Conservation (phyloP, 2,329 filamentous ascomycete genomes). For the Colletotrichum sp. region DNA sequence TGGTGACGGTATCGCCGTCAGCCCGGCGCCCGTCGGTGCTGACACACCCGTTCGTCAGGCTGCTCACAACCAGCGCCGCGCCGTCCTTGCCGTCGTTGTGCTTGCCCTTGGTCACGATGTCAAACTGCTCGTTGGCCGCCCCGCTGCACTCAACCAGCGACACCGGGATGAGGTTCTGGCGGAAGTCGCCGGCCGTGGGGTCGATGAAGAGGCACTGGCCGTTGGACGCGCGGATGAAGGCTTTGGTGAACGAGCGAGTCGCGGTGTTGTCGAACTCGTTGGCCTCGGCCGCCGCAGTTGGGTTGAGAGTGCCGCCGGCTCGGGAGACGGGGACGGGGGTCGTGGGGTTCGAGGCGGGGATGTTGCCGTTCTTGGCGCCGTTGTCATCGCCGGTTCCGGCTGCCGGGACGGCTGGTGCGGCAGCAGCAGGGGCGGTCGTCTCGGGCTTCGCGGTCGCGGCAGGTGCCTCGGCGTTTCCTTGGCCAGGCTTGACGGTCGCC, state of each 20-base stretch:
- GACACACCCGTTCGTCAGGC: conserved; percentile 56
- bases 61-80: conserved; percentile 52
- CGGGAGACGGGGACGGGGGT: conserved; percentile 52
- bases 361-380: background rate
- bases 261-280: conserved; percentile 52
- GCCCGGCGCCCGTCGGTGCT: conserved; percentile 52
- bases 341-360: conserved; percentile 43
- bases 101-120: conserved; percentile 53
- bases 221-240: conserved; percentile 51
- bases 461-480: background rate
- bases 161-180: conserved; percentile 58
- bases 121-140: conserved; percentile 53
- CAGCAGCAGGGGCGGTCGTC: background rate
- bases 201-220: conserved; percentile 58
- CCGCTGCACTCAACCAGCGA: conserved; percentile 49
- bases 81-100: conserved; percentile 50
- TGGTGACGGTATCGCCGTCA: conserved; percentile 49
- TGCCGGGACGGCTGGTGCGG: background rate
- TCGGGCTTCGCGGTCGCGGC: background rate
- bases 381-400: background rate
- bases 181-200: conserved; percentile 58
- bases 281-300: conserved; percentile 54
- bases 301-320: conserved; percentile 53
- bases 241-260: conserved; percentile 47
- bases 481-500: background rate